Conservation (phyloP, 768 basidiomycete genomes). For the Boletellus ananas region DNA sequence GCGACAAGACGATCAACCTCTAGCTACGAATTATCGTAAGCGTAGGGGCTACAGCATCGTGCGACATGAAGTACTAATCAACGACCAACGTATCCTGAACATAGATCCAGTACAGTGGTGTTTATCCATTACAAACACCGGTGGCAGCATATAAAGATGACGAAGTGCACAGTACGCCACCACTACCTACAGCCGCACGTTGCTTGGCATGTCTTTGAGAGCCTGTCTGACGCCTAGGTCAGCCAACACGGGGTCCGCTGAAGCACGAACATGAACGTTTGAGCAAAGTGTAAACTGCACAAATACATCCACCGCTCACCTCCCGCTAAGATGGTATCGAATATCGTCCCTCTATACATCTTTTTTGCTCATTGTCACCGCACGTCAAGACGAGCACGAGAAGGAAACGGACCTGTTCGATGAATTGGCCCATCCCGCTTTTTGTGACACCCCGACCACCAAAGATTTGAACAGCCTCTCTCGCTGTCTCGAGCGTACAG, state of each 20-base stretch:
- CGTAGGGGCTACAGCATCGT: too few species aligned
- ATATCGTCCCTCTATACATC: neutral
- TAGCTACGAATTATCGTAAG: too few species aligned
- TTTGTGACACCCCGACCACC: neutral
- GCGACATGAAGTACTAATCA: too few species aligned
- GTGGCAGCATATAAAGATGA: too few species aligned
- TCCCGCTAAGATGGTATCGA: neutral
- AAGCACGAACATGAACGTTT: neutral
- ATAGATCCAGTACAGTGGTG: too few species aligned
- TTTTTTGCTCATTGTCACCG: neutral
- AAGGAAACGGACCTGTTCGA: neutral
- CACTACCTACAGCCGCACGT: slow-evolving; percentile 35
- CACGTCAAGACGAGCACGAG: neutral
- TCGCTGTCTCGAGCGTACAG: neutral
- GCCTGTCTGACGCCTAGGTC: slow-evolving; percentile 62
- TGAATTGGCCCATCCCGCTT: neutral
- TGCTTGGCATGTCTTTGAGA: slow-evolving; percentile 50
- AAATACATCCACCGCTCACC: neutral
- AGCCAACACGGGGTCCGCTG: slow-evolving; percentile 38
- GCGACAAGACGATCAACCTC: too few species aligned
- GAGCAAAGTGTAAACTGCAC: neutral
- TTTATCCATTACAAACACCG: too few species aligned
- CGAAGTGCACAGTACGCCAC: too few species aligned
- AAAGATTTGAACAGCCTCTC: neutral
- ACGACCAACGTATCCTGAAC: too few species aligned